Evolutionary conservation across 2,329 filamentous ascomycete species (phyloP), one percentile per base, ranked within the genome.

Genomic region (Colletotrichum truncatum): DNA sequence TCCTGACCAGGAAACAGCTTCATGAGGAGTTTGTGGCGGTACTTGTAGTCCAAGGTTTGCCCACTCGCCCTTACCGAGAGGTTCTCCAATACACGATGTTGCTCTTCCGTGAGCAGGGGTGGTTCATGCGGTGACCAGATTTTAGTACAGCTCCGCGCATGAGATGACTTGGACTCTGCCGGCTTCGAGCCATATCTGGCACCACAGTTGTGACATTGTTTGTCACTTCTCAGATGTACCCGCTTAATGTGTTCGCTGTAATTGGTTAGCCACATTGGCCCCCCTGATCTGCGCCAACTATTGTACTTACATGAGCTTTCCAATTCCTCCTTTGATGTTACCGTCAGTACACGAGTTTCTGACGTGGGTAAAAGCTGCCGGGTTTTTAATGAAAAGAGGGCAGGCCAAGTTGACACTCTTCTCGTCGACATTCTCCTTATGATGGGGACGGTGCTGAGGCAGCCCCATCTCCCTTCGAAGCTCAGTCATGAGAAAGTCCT

Each of bases 361-460:
- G 11, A 66, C 63, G 16, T 66, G 63, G 1, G 63, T 66, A 10
- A 66, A 66, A 16, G 63, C 49, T 4, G 63, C 63, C 34, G 63
- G 63, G 11, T 66, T 38, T 7, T 45, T 56, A 30, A 66, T 66
- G n/a, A 66, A 63, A 11, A 66, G 49, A n/a, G 63, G 63, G 11
- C 63, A 66, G 9, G 63, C 63, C 28, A 66, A 3, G 36, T 63
- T 66, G 57, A 66, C 63, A 23, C 63, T 63, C 51, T 66, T 66
- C 51, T 66, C 63, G 36, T 66, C 63, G 5, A 65, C 39, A 3
- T 56, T 62, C 41, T 61, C 51, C 6, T 52, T 38, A n/a, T 12
- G 26, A 7, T 66, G 63, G 8, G 39, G 39, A 11, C 57, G 63
- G 11, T 56, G 34, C 28, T 51, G 45, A 4, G 63, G 63, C 2